Evolutionary conservation across 805 yeast species (phyloP).

Genomic region (Saturnispora galanensis): DNA sequence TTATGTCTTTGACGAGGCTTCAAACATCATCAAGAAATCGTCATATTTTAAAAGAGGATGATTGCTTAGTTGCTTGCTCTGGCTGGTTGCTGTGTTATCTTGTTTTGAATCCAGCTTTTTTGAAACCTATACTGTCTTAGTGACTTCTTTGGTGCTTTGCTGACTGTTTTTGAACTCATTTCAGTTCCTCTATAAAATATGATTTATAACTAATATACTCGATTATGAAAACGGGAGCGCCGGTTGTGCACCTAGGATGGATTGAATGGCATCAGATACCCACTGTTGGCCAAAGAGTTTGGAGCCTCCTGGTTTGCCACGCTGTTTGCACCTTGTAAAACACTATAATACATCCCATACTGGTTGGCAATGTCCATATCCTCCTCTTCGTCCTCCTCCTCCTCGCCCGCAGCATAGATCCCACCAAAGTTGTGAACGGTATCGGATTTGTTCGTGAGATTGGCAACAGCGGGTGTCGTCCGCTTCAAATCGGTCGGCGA

Average conservation of each 20-base stretch:
- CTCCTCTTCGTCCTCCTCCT: slow-evolving; percentile 26
- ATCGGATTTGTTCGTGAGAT: slow-evolving; percentile 3
- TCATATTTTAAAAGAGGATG: slow-evolving; percentile 40
- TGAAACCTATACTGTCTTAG: too few species aligned
- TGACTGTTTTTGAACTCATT: neutral
- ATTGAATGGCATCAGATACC: slow-evolving; percentile 25
- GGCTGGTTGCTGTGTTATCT: too few species aligned
- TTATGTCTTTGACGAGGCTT: slow-evolving; percentile 60
- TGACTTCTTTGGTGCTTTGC: neutral
- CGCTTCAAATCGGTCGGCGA: slow-evolving; percentile 4
- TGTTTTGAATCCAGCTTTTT: too few species aligned
- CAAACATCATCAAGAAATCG: slow-evolving; percentile 61
- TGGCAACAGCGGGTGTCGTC: slow-evolving; percentile 6
- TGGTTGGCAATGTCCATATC: slow-evolving; percentile 24
- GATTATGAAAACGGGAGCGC: neutral
- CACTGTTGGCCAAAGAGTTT: slow-evolving; percentile 11
- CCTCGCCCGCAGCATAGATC: slow-evolving; percentile 8
- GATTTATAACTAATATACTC: neutral
- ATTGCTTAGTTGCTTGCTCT: neutral
- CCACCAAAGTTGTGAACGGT: slow-evolving; percentile 8
- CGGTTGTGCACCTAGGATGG: slow-evolving; percentile 16
- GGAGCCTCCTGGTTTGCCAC: slow-evolving; percentile 5
- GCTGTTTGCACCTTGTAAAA: slow-evolving; percentile 12
- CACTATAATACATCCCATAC: slow-evolving; percentile 27
- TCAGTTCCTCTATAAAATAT: too few species aligned